Evolutionary conservation across 139 green algal genomes (phyloP).

Genomic region (Desmodesmus armatus): DNA sequence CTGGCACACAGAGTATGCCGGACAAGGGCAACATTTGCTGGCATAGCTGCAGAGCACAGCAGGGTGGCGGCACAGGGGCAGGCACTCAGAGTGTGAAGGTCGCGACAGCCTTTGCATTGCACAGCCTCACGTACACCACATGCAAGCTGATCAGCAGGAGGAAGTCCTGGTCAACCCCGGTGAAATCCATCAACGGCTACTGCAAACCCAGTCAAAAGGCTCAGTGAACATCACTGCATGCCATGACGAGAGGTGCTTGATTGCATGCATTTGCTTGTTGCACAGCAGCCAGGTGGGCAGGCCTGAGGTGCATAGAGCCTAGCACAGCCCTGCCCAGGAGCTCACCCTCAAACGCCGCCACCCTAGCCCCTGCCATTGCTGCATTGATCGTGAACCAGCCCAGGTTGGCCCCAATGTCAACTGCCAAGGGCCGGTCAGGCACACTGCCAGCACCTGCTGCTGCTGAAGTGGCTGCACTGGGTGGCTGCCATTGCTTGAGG

Average conservation of each 20-base stretch:
- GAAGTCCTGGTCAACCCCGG: too few relatives aligned
- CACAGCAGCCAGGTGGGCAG: too few relatives aligned
- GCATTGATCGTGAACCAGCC: slow-evolving; percentile 43
- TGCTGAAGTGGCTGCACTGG: neutral
- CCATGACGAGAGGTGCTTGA: too few relatives aligned
- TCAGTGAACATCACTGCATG: too few relatives aligned
- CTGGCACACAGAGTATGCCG: slow-evolving; percentile 43
- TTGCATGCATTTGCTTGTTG: too few relatives aligned
- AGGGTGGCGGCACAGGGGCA: too few relatives aligned
- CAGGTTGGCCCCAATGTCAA: slow-evolving; percentile 50
- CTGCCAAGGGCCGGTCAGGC: neutral
- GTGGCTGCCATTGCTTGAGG: neutral
- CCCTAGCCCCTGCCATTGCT: neutral
- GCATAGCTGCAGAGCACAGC: slow-evolving; percentile 36
- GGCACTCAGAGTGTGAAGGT: too few relatives aligned
- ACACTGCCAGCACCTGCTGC: neutral
- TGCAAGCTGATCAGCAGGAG: neutral
- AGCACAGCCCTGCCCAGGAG: too few relatives aligned
- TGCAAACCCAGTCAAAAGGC: too few relatives aligned
- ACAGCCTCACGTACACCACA: neutral
- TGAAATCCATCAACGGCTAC: too few relatives aligned
- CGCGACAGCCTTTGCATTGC: too few relatives aligned
- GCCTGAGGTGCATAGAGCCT: too few relatives aligned
- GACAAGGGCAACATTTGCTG: slow-evolving; percentile 40
- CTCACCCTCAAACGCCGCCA: slow-evolving; percentile 39